These are phyloP conservation scores for Musa acuminata DNA, from an alignment of 176 grass and related monocot species.

Conservation along the genomic window DNA sequence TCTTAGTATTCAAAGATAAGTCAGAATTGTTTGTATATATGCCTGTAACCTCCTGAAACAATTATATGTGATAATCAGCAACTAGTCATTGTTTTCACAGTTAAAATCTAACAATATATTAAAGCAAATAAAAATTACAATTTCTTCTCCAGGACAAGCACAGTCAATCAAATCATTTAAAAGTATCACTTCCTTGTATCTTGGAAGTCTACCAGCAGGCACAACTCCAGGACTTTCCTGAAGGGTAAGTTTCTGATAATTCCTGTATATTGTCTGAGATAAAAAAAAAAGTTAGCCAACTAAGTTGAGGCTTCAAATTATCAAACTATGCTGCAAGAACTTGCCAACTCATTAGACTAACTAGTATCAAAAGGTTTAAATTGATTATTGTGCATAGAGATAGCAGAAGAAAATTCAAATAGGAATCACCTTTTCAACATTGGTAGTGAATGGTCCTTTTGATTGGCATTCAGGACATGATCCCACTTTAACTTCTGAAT, in stretches of 20 bases:
- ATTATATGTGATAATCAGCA: constrained; percentile 13
- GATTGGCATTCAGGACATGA: constrained; percentile 94
- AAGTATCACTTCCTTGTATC: constrained; percentile 99
- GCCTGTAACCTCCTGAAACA: constrained; percentile 83
- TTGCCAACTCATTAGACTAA: neutral
- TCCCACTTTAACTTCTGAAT: constrained; percentile 87
- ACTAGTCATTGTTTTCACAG: constrained; percentile 3
- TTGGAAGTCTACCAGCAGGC: constrained; percentile 91
- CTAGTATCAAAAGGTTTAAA: neutral
- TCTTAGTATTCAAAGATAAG: constrained; percentile 94
- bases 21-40: constrained; percentile 99
- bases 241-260: constrained; percentile 93
- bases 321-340: neutral
- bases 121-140: constrained; percentile 48
- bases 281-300: neutral
- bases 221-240: constrained; percentile 98
- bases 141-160: constrained; percentile 96
- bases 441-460: constrained; percentile 89
- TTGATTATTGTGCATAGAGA: neutral
- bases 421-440: constrained; percentile 70
- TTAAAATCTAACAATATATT: constrained; percentile 1
- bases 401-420: neutral
- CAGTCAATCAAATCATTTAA: constrained; percentile 92
- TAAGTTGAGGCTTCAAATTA: neutral
- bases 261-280: constrained; percentile 86